Conservation (phyloP, 2,329 filamentous ascomycete species). For the Ophiostoma perfectum region DNA sequence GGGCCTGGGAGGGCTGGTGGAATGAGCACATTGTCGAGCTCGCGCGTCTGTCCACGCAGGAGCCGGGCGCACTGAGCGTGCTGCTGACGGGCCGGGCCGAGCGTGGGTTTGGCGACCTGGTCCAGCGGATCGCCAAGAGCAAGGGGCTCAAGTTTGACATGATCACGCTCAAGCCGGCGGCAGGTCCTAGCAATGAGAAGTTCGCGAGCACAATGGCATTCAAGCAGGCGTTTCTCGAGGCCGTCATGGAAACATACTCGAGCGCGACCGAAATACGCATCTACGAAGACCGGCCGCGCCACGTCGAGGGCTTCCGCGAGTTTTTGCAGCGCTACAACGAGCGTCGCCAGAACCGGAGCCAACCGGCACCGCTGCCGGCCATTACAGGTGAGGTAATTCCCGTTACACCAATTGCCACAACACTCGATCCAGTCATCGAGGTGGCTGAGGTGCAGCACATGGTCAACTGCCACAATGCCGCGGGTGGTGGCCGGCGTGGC, state of each 20-base stretch:
- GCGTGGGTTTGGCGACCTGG: conserved; percentile 66
- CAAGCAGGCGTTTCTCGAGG: conserved; percentile 78
- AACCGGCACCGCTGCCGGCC: conserved; percentile 42
- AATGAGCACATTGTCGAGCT: conserved; percentile 84
- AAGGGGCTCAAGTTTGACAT: conserved; percentile 83
- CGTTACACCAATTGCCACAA: conserved; percentile 69
- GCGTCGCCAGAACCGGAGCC: conserved; percentile 21
- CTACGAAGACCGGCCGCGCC: conserved; percentile 61
- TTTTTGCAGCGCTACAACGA: conserved; percentile 77
- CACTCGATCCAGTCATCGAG: conserved; percentile 71
- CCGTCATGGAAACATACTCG: conserved; percentile 80
- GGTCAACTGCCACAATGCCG: conserved; percentile 78
- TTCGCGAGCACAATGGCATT: conserved; percentile 84
- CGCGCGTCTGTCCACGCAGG: conserved; percentile 71
- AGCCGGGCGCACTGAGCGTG: conserved; percentile 78
- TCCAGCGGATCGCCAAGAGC: conserved; percentile 73
- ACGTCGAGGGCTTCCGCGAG: conserved; percentile 75
- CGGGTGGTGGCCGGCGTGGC: conserved; percentile 36
- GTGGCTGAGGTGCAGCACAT: conserved; percentile 80
- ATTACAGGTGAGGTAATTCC: conserved; percentile 78
- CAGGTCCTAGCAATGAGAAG: conserved; percentile 70
- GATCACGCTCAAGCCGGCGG: conserved; percentile 77
- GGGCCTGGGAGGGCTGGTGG: conserved; percentile 92
- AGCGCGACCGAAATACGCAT: conserved; percentile 75
- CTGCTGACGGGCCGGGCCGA: conserved; percentile 84